Evolutionary conservation across 805 yeast genomes (phyloP).

Genomic region (Metschnikowia lunata): DNA sequence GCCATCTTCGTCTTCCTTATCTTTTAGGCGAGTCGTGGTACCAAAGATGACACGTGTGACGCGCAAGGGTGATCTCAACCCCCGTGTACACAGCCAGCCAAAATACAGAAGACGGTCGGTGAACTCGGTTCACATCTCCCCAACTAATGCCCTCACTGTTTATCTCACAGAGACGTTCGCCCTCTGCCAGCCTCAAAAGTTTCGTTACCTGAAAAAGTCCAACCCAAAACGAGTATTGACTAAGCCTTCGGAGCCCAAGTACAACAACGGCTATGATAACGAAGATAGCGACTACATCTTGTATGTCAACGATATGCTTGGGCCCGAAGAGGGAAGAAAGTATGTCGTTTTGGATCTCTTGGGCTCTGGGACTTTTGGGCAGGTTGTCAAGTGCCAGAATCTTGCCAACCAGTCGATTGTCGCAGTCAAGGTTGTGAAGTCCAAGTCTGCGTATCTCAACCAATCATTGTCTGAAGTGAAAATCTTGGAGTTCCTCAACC

Average conservation of each 20-base stretch:
- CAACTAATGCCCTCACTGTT: slow-evolving; percentile 73
- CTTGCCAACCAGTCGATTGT: slow-evolving; percentile 76
- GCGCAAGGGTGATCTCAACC: slow-evolving; percentile 51
- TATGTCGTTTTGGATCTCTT: slow-evolving; percentile 85
- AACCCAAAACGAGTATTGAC: slow-evolving; percentile 92
- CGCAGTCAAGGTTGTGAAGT: slow-evolving; percentile 92
- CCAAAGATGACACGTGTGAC: slow-evolving; percentile 48
- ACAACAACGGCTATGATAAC: slow-evolving; percentile 83
- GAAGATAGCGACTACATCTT: slow-evolving; percentile 85
- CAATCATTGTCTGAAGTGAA: slow-evolving; percentile 90
- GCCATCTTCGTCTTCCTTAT: background rate
- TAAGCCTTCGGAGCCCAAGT: slow-evolving; percentile 80
- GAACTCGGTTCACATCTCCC: slow-evolving; percentile 64
- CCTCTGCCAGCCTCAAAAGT: slow-evolving; percentile 72
- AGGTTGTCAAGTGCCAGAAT: slow-evolving; percentile 91
- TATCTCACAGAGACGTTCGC: slow-evolving; percentile 75
- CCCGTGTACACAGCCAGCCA: slow-evolving; percentile 56
- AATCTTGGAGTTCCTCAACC: slow-evolving; percentile 75
- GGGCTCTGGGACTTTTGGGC: slow-evolving; percentile 98
- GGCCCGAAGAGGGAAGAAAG: slow-evolving; percentile 77
- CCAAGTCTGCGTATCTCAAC: slow-evolving; percentile 84
- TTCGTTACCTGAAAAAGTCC: slow-evolving; percentile 74
- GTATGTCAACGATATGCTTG: slow-evolving; percentile 90
- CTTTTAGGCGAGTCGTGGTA: slow-evolving; percentile 22
- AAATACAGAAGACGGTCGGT: slow-evolving; percentile 68